Conservation (phyloP, 306 rosid genomes). For the Citrullus colocynthis region DNA sequence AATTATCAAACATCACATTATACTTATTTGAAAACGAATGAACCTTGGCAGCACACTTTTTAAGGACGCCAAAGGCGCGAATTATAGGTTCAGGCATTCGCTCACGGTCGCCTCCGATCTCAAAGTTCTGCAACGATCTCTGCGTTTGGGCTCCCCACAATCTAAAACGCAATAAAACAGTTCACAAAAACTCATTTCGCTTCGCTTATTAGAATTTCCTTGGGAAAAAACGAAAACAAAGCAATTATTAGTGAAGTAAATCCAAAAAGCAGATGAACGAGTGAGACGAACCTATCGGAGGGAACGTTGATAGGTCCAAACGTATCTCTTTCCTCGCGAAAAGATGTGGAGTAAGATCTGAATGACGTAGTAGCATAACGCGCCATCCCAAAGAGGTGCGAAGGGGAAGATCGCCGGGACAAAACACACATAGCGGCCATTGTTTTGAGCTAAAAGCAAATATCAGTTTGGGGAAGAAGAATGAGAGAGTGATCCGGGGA, state of each 20-base stretch:
- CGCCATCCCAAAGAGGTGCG: constrained; percentile 23
- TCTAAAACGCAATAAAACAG: constrained; percentile 18
- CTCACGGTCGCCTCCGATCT: constrained; percentile 91
- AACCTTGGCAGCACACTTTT: constrained; percentile 90
- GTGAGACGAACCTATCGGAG: constrained; percentile 55
- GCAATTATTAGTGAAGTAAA: background rate
- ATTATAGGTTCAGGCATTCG: constrained; percentile 95
- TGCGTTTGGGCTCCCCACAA: constrained; percentile 99
- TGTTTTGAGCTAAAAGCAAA: background rate
- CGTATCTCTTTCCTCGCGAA: constrained; percentile 85
- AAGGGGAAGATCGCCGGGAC: constrained; percentile 47
- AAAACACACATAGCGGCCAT: constrained; percentile 42
- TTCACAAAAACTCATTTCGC: background rate
- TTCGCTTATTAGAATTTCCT: background rate
- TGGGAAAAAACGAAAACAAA: background rate
- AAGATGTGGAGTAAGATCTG: constrained; percentile 53
- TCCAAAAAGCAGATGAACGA: background rate
- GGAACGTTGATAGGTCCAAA: constrained; percentile 95
- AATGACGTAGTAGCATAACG: constrained; percentile 28
- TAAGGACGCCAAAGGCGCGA: constrained; percentile 85
- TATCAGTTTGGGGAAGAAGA: background rate
- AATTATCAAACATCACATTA: background rate
- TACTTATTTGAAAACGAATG: background rate
- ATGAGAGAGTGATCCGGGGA: background rate
- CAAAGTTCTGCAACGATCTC: constrained; percentile 85